Evolutionary conservation across 108 stramenopile genomes (phyloP).

Genomic region (Parietichytrium sp.): DNA sequence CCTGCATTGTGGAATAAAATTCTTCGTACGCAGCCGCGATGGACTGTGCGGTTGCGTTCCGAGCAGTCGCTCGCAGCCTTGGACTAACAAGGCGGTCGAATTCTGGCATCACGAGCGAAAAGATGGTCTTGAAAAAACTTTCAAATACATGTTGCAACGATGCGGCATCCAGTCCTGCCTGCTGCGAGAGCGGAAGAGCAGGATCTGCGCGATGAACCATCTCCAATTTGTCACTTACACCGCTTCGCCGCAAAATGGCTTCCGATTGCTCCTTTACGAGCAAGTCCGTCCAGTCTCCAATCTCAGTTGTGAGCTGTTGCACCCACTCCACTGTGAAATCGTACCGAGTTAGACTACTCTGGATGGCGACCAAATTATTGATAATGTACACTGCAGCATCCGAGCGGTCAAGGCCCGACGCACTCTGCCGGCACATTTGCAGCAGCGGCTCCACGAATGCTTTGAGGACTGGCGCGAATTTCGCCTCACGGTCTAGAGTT

Average conservation of each 20-base stretch:
- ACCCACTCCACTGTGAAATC: slow-evolving; percentile 36
- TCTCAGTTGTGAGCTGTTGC: slow-evolving; percentile 21
- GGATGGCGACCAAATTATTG: slow-evolving; percentile 24
- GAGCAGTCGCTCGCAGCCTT: neutral
- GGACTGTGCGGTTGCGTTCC: neutral
- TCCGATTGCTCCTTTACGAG: slow-evolving; percentile 4
- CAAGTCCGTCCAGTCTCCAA: slow-evolving; percentile 38
- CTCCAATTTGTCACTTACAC: neutral
- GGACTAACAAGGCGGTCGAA: slow-evolving; percentile 10
- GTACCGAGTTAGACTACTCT: slow-evolving; percentile 25
- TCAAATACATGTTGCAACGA: neutral
- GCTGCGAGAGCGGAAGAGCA: slow-evolving; percentile 23
- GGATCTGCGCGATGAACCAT: slow-evolving; percentile 17
- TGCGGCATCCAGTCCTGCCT: neutral
- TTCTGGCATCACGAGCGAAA: slow-evolving; percentile 12
- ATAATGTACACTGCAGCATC: slow-evolving; percentile 33
- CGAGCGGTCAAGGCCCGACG: slow-evolving; percentile 18
- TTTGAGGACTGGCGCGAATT: slow-evolving; percentile 19
- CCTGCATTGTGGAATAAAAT: neutral
- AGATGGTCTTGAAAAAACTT: slow-evolving; percentile 8
- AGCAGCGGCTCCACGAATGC: slow-evolving; percentile 10
- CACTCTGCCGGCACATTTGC: slow-evolving; percentile 29
- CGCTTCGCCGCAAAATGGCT: slow-evolving; percentile 29
- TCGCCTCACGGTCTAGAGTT: neutral
- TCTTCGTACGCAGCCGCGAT: slow-evolving; percentile 15